Percentiles rank a stretch among this genome's conserved stretches.
Conservation (phyloP, 805 yeast genomes). For the Komagataella mondaviorum region DNA sequence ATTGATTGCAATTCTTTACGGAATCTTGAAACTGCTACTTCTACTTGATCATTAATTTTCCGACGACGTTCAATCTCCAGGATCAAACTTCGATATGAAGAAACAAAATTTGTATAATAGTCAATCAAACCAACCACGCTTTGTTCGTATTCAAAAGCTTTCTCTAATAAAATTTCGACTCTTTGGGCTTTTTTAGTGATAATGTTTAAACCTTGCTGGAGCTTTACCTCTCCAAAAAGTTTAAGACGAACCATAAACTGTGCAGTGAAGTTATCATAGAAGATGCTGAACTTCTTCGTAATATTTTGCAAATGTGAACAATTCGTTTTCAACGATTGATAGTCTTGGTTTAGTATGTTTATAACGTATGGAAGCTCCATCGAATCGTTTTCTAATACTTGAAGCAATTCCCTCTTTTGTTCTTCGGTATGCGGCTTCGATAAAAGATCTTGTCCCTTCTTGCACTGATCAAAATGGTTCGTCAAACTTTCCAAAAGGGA, state of each 20-base stretch:
- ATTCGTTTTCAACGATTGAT: conserved; percentile 14
- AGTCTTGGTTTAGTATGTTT: conserved; percentile 19
- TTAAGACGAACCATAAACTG: conserved; percentile 11
- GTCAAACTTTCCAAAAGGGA: conserved; percentile 57
- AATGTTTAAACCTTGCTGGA: conserved; percentile 8
- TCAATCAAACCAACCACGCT: conserved; percentile 19
- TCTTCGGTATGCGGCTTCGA: conserved; percentile 13
- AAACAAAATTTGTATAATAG: conserved; percentile 36
- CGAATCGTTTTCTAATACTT: conserved; percentile 38
- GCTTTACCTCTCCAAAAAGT: conserved; percentile 16
- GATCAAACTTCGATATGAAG: conserved; percentile 37
- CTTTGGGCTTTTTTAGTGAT: conserved; percentile 4
- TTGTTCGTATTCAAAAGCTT: conserved; percentile 7
- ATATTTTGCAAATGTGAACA: conserved; percentile 15
- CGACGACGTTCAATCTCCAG: conserved; percentile 40
- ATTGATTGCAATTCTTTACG: conserved; percentile 22
- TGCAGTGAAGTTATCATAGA: conserved; percentile 9
- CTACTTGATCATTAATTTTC: conserved; percentile 24
- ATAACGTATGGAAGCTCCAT: conserved; percentile 45
- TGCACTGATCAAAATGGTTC: conserved; percentile 73
- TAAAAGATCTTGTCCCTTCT: conserved; percentile 28
- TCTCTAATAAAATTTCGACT: conserved; percentile 6
- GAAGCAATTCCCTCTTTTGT: conserved; percentile 24
- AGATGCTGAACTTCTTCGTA: conserved; percentile 10
- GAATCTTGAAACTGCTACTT: conserved; percentile 25